Percentiles rank a stretch among this genome's conserved stretches.
Conservation (phyloP, 2,329 filamentous ascomycete genomes). For the Penicillium hordei region DNA sequence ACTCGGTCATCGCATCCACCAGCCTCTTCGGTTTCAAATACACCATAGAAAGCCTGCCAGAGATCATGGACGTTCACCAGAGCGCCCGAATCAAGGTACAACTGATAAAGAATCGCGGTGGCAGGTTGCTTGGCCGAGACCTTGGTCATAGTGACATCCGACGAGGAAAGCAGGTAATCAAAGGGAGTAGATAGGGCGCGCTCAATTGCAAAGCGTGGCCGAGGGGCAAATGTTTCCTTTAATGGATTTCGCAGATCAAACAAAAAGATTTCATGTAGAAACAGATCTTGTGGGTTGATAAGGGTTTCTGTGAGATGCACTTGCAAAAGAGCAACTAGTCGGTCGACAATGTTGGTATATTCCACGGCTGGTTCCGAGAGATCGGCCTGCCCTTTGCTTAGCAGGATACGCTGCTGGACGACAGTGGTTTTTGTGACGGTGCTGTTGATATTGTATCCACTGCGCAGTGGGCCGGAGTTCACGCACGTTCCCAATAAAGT, state of each 20-base stretch:
- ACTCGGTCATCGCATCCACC: conserved; percentile 34
- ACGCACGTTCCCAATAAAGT: conserved; percentile 49
- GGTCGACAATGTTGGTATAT: conserved; percentile 55
- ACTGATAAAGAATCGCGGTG: conserved; percentile 60
- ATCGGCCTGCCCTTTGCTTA: conserved; percentile 57
- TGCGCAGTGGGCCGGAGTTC: conserved; percentile 60
- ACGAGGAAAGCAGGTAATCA: conserved; percentile 60
- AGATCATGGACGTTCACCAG: conserved; percentile 63
- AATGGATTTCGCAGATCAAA: conserved; percentile 60
- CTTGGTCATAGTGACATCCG: conserved; percentile 26
- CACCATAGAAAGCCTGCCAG: conserved; percentile 61
- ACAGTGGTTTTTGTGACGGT: conserved; percentile 57
- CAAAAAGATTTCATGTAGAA: conserved; percentile 58
- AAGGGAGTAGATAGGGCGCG: conserved; percentile 59
- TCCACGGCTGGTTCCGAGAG: conserved; percentile 55
- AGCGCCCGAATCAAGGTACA: conserved; percentile 63
- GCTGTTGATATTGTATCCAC: conserved; percentile 69
- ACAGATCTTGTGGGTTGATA: conserved; percentile 51
- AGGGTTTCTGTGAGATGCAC: conserved; percentile 49
- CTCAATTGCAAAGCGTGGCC: conserved; percentile 59
- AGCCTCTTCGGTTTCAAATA: conserved; percentile 43
- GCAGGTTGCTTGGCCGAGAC: conserved; percentile 57
- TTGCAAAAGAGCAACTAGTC: conserved; percentile 48
- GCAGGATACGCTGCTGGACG: conserved; percentile 59
- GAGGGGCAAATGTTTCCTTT: conserved; percentile 58